Conservation (phyloP, 2,329 filamentous ascomycete genomes). For the Zalaria obscura region DNA sequence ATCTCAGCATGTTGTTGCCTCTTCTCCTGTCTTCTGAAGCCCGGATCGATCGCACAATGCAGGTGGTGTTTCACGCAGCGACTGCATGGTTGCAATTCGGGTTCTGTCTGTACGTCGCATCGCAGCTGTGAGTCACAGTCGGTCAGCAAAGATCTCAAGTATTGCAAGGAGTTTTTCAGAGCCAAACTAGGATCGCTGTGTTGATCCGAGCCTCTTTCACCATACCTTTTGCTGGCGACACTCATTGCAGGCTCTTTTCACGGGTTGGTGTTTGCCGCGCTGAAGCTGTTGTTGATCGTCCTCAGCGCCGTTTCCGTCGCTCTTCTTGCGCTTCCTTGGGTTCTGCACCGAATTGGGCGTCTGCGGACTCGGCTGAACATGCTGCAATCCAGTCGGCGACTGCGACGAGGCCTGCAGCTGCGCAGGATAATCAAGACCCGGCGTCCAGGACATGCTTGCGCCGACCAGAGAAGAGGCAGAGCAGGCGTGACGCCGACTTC, state of each 20-base stretch:
- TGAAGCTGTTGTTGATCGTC: not conserved
- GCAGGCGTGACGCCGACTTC: not conserved
- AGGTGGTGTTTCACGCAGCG: slow-evolving; percentile 68
- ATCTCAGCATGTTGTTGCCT: slow-evolving; percentile 73
- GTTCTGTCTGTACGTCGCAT: slow-evolving; percentile 72
- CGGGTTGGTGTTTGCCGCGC: slow-evolving; percentile 11
- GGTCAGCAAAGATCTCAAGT: not conserved
- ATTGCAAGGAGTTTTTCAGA: not conserved
- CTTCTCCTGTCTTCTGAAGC: slow-evolving; percentile 76
- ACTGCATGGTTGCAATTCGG: slow-evolving; percentile 57
- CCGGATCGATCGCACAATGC: slow-evolving; percentile 74
- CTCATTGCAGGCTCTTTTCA: slow-evolving; percentile 71
- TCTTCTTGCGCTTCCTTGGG: not conserved
- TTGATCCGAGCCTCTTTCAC: not conserved
- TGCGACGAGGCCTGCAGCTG: not conserved
- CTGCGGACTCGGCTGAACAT: not conserved
- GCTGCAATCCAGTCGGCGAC: not conserved
- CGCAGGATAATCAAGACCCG: not conserved
- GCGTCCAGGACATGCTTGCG: not conserved
- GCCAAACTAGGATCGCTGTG: slow-evolving; percentile 8
- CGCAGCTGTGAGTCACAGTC: slow-evolving; percentile 42
- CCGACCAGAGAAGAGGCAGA: not conserved
- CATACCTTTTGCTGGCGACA: slow-evolving; percentile 72
- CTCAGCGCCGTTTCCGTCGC: not conserved
- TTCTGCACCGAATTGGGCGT: not conserved